Conservation (phyloP, 2,329 filamentous ascomycete species). For the Allantophomopsis cytisporea region DNA sequence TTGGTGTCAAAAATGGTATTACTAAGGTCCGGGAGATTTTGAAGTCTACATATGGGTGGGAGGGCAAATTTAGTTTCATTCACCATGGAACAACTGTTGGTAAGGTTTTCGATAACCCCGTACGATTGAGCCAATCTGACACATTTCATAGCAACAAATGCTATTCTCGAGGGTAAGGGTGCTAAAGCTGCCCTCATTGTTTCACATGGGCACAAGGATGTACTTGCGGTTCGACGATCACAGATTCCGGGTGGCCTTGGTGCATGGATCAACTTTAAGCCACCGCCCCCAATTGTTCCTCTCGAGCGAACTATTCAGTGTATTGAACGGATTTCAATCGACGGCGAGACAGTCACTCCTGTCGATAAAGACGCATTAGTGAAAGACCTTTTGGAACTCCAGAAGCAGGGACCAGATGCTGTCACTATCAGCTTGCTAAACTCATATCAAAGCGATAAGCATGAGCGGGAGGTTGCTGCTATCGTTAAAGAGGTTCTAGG, state of each 20-base stretch:
- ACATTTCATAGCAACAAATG: constrained; percentile 24
- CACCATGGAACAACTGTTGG: constrained; percentile 33
- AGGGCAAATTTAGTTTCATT: constrained; percentile 30
- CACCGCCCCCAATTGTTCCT: constrained; percentile 32
- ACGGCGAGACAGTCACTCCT: too few relatives aligned
- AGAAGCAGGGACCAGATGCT: constrained; percentile 25
- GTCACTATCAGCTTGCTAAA: constrained; percentile 32
- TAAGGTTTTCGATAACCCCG: constrained; percentile 1
- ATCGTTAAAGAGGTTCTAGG: constrained; percentile 28
- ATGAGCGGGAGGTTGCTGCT: constrained; percentile 24
- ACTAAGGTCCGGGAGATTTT: constrained; percentile 24
- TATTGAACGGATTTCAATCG: constrained; percentile 19
- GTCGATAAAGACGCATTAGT: too few relatives aligned
- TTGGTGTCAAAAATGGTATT: constrained; percentile 30
- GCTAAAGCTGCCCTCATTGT: constrained; percentile 30
- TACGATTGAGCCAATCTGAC: too few relatives aligned
- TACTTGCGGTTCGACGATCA: constrained; percentile 28
- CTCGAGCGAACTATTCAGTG: constrained; percentile 31
- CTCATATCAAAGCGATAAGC: constrained; percentile 27
- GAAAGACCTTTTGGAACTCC: constrained; percentile 21
- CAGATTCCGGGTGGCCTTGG: constrained; percentile 36
- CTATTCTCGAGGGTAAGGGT: constrained; percentile 33
- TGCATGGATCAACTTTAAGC: constrained; percentile 32
- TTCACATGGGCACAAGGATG: constrained; percentile 33
- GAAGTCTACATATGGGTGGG: constrained; percentile 23